These are phyloP conservation scores for Phaffia australis DNA, from an alignment of 768 basidiomycete species.

Conservation along the genomic window DNA sequence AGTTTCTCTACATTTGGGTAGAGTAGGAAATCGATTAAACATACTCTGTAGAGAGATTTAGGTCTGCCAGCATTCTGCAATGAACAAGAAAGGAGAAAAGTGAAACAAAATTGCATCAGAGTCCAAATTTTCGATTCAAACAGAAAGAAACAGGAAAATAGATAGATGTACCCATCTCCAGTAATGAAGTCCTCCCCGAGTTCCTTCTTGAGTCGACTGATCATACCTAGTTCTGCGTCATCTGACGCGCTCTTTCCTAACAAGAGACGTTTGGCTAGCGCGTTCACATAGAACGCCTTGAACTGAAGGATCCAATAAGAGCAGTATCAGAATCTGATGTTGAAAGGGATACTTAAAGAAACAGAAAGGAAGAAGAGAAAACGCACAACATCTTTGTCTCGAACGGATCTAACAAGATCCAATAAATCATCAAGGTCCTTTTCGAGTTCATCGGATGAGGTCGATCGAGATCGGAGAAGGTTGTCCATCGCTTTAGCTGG, in stretches of 20 bases:
- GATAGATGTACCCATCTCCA: slow-evolving; percentile 48
- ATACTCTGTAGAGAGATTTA: slow-evolving; percentile 17
- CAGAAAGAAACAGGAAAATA: not conserved
- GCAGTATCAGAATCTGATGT: not conserved
- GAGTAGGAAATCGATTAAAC: not conserved
- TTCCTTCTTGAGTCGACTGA: slow-evolving; percentile 73
- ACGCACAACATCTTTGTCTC: slow-evolving; percentile 35
- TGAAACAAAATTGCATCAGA: no score
- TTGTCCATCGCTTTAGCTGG: slow-evolving; percentile 74
- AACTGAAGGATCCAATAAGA: slow-evolving; percentile 40
- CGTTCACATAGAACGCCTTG: slow-evolving; percentile 78
- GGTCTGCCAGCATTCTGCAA: slow-evolving; percentile 23
- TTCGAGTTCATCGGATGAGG: slow-evolving; percentile 45
- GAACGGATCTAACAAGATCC: slow-evolving; percentile 69
- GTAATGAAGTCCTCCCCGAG: slow-evolving; percentile 93
- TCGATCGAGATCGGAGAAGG: slow-evolving; percentile 63
- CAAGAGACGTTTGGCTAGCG: slow-evolving; percentile 73
- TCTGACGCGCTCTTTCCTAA: slow-evolving; percentile 74
- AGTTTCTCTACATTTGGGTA: not conserved
- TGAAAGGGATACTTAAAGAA: not conserved
- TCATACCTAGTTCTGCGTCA: slow-evolving; percentile 72
- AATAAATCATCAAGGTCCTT: slow-evolving; percentile 55
- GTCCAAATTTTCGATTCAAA: no score
- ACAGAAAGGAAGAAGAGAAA: not conserved
- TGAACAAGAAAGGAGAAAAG: not conserved